A percentile compares a stretch with the other conserved stretches of the same genome.
Conservation (phyloP, 768 basidiomycete species). For the Trametes elegans region DNA sequence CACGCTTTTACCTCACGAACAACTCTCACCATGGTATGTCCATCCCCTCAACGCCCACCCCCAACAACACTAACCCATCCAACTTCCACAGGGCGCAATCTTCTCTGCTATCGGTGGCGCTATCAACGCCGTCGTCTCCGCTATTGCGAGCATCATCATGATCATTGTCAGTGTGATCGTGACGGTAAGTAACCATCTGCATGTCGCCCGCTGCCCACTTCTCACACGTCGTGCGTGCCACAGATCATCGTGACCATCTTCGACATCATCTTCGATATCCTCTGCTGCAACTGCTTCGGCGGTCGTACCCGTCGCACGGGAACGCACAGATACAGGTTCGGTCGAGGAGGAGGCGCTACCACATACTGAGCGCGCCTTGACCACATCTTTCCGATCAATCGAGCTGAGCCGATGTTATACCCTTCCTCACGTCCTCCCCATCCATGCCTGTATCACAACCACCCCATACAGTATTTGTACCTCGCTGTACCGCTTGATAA, state of each 20-base stretch:
- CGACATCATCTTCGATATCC: conserved; percentile 52
- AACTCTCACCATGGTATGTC: background rate
- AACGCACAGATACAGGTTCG: conserved; percentile 26
- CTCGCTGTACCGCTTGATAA: no score
- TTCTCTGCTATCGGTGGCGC: conserved; percentile 64
- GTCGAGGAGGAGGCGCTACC: conserved; percentile 14
- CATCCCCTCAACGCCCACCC: no score
- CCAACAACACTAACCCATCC: background rate
- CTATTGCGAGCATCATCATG: conserved; percentile 58
- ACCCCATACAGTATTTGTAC: background rate
- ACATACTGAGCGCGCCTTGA: background rate
- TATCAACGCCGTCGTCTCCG: conserved; percentile 57
- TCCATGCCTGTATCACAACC: no score
- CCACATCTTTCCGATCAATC: background rate
- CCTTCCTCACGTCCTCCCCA: background rate
- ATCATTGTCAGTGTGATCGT: conserved; percentile 59
- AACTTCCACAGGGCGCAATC: conserved; percentile 48
- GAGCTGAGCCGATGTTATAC: background rate
- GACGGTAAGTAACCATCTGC: no score
- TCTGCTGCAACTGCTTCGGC: conserved; percentile 40
- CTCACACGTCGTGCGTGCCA: no score
- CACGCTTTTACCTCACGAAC: background rate
- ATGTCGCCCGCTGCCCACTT: no score
- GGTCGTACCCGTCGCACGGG: conserved; percentile 27
- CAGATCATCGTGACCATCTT: conserved; percentile 68